These are phyloP conservation scores for Lathyrus oleraceus DNA, from an alignment of 306 rosid genomes.

Conservation along the genomic window DNA sequence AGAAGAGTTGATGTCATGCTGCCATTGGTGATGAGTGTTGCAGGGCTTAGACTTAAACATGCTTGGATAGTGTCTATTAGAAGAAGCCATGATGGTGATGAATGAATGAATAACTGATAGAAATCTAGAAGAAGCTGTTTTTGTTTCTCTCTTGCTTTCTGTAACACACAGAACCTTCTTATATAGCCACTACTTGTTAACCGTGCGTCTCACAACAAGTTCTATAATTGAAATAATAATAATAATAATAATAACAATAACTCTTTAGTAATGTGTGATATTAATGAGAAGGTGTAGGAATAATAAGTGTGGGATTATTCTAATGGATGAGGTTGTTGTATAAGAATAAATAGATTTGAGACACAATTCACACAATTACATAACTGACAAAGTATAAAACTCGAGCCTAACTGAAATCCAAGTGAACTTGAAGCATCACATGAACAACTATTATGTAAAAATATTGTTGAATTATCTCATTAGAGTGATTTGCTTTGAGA, in stretches of 20 bases:
- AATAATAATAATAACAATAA: conserved; percentile 6
- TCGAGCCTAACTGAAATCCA: too few relatives aligned
- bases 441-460: too few relatives aligned
- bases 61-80: conserved; percentile 99
- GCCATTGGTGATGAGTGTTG: conserved; percentile 89
- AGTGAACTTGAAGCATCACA: too few relatives aligned
- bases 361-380: too few relatives aligned
- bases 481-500: too few relatives aligned
- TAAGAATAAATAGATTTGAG: conserved; percentile 69
- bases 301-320: conserved; percentile 65
- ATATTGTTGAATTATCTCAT: too few relatives aligned
- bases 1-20: conserved; percentile 73
- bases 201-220: conserved; percentile 29
- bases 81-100: conserved; percentile 80
- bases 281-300: conserved; percentile 33
- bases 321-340: conserved; percentile 85
- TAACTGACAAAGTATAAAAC: too few relatives aligned
- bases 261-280: neutral
- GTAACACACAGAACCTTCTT: conserved; percentile 48
- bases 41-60: conserved; percentile 97
- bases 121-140: conserved; percentile 8
- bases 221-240: conserved; percentile 8
- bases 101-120: conserved; percentile 21
- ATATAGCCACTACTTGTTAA: conserved; percentile 64
- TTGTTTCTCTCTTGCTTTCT: conserved; percentile 47